These are phyloP conservation scores for Grigorovia yakushimaensis DNA, from an alignment of 805 yeast genomes.

Conservation along the genomic window DNA sequence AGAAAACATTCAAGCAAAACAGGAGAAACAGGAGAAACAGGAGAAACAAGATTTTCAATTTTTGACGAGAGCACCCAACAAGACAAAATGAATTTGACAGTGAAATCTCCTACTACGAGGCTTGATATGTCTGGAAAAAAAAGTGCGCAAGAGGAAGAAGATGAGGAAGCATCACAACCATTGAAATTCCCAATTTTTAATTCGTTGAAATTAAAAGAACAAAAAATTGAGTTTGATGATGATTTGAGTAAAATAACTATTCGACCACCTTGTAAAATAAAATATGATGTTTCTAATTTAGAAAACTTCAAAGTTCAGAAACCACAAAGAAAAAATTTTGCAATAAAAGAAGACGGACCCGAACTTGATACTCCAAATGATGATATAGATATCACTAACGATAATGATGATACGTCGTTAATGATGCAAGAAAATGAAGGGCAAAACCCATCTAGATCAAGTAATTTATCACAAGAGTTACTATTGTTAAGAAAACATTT, in stretches of 20 bases:
- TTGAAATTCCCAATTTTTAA: neutral
- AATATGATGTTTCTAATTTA: neutral
- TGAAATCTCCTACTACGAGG: neutral
- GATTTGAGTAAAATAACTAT: neutral
- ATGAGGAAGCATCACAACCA: neutral
- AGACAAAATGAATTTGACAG: neutral
- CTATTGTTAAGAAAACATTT: slow-evolving; percentile 12
- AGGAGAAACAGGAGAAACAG: too few species aligned
- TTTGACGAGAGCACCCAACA: too few species aligned
- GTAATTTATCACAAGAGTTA: slow-evolving; percentile 3
- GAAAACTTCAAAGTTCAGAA: neutral
- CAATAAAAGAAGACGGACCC: neutral
- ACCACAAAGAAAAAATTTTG: neutral
- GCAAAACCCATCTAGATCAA: neutral
- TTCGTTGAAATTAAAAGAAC: neutral
- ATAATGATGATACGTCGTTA: neutral
- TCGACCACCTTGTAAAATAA: neutral
- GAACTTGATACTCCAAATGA: neutral
- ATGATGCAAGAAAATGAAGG: neutral
- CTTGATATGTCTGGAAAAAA: neutral
- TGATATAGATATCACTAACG: neutral
- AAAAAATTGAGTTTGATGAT: neutral
- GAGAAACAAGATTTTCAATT: too few species aligned
- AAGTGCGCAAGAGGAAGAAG: neutral
- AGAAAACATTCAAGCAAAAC: too few species aligned